phyloP scores from a whole-genome alignment of 345 rosid genomes.

The Toxicodendron radicans region DNA sequence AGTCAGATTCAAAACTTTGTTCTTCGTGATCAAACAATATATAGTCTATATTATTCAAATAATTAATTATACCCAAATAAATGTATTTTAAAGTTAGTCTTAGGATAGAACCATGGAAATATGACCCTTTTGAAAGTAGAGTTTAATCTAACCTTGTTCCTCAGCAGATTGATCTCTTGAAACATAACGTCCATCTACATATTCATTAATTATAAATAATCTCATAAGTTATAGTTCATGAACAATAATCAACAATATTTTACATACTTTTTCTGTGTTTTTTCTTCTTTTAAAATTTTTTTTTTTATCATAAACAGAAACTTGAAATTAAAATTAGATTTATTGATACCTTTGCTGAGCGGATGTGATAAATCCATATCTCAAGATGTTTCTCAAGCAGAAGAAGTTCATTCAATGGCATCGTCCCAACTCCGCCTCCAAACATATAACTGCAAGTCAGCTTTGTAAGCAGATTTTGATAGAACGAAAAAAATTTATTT shows the following conservation, averaged over 20 bases:
- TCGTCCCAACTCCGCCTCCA: conserved; percentile 69
- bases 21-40: no score
- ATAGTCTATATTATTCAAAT: no score
- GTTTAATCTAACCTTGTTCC: conserved; percentile 57
- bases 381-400: conserved; percentile 87
- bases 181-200: conserved; percentile 73
- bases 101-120: no score
- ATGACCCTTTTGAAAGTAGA: neutral
- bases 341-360: conserved; percentile 71
- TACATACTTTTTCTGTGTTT: neutral
- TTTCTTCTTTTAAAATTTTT: no score
- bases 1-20: no score
- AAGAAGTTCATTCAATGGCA: conserved; percentile 71
- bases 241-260: neutral
- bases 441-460: conserved; percentile 55
- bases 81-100: no score
- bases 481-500: no score
- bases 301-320: neutral
- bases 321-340: neutral
- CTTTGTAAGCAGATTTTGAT: no score
- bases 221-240: neutral
- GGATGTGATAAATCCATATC: conserved; percentile 75
- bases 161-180: conserved; percentile 77
- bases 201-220: neutral
- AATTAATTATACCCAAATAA: no score